phyloP scores from a whole-genome alignment of 1,139 yeast species.

The Candida tetrigidarum region DNA sequence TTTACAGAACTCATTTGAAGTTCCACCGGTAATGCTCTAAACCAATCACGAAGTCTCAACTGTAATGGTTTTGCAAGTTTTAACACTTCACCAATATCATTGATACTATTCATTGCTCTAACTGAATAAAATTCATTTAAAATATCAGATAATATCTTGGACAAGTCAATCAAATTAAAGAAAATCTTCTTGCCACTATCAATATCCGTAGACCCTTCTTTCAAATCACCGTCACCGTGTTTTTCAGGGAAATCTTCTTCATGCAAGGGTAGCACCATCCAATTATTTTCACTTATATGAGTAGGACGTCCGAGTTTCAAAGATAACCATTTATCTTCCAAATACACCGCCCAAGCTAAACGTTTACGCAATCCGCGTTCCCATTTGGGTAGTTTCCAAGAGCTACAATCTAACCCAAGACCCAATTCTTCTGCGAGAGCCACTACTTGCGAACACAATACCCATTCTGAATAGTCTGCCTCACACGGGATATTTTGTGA shows the following conservation, averaged over 20 bases:
- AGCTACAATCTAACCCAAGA: conserved; percentile 79
- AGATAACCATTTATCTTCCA: conserved; percentile 88
- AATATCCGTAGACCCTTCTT: conserved; percentile 69
- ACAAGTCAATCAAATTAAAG: conserved; percentile 67
- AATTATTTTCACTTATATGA: conserved; percentile 67
- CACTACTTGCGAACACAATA: conserved; percentile 82
- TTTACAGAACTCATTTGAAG: conserved; percentile 67
- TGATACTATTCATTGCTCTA: conserved; percentile 59
- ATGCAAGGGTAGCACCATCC: conserved; percentile 66
- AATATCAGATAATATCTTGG: conserved; percentile 74
- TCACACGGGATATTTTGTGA: conserved; percentile 13
- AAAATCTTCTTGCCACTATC: conserved; percentile 75
- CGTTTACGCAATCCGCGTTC: conserved; percentile 84
- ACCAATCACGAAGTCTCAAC: conserved; percentile 79
- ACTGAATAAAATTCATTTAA: conserved; percentile 72
- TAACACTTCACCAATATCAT: conserved; percentile 66
- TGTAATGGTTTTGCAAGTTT: conserved; percentile 86
- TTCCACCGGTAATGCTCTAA: conserved; percentile 72
- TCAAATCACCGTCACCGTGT: conserved; percentile 58
- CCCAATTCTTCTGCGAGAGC: conserved; percentile 88
- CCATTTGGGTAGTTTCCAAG: conserved; percentile 93
- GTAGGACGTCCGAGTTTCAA: conserved; percentile 81
- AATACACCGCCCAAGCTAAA: conserved; percentile 91
- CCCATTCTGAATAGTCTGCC: conserved; percentile 72
- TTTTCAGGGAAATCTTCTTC: conserved; percentile 80